These are phyloP conservation scores for Tuber melanosporum DNA, from an alignment of 495 filamentous ascomycete genomes.

Conservation along the genomic window DNA sequence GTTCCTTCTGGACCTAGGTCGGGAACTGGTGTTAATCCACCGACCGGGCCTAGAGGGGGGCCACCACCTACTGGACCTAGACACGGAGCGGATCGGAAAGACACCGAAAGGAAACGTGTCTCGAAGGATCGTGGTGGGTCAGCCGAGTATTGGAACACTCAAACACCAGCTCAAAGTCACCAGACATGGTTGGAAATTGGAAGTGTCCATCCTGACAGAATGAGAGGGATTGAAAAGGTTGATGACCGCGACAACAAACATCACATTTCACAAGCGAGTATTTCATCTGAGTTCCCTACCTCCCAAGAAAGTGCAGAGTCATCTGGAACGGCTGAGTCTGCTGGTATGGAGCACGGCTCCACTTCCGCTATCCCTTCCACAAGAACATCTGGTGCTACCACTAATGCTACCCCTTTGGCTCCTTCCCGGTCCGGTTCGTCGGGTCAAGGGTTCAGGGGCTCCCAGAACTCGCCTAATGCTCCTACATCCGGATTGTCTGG, in stretches of 20 bases:
- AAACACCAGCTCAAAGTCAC: conserved; percentile 13
- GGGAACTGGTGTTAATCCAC: conserved; percentile 24
- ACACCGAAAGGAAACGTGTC: conserved; percentile 31
- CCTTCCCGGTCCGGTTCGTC: conserved; percentile 35
- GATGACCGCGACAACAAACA: conserved; percentile 33
- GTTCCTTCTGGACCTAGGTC: conserved; percentile 30
- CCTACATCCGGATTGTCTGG: conserved; percentile 18
- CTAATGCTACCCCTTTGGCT: conserved; percentile 24
- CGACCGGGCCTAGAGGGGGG: conserved; percentile 38
- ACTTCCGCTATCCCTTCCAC: conserved; percentile 22
- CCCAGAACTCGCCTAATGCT: conserved; percentile 22
- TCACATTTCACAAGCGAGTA: conserved; percentile 27
- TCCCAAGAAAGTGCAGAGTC: conserved; percentile 19
- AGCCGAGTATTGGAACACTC: conserved; percentile 31
- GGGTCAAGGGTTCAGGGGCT: conserved; percentile 30
- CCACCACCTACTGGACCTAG: conserved; percentile 38
- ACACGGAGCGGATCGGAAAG: conserved; percentile 29
- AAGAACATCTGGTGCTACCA: conserved; percentile 5
- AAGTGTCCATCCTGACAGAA: conserved; percentile 34
- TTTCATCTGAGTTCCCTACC: conserved; percentile 14
- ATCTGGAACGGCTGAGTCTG: background rate
- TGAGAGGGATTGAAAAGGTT: conserved; percentile 34
- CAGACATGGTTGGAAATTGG: conserved; percentile 22
- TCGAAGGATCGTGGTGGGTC: conserved; percentile 29
- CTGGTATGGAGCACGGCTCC: conserved; percentile 7